Evolutionary conservation across 176 grass and related monocot genomes (phyloP), one percentile per base, ranked within the genome.

Genomic region (Sorghum bicolor): DNA sequence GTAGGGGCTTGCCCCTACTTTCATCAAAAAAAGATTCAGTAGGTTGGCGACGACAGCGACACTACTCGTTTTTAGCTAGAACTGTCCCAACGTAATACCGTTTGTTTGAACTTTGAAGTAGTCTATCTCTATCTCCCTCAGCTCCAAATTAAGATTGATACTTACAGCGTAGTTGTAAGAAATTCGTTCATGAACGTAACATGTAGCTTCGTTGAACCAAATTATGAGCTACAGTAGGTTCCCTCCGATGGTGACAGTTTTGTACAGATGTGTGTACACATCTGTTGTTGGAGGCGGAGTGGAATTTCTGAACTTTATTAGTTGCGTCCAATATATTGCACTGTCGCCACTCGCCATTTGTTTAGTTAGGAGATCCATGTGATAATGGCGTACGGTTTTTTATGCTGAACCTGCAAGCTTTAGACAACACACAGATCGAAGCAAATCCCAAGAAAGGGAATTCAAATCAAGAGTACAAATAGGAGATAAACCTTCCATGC

Each of bases 1-100:
- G 71, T 37, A 37, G 36, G 36, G 36, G 36, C 36, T 37, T 37
- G 36, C 36, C 36, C 36, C 36, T 37, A 4, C 36, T 37, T 37
- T 37, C 36, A 37, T 37, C 4, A 37, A 37, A 37, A 37, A 37
- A 37, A 85, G 77, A 89, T 89, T 85, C 87, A 70, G 78, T 72
- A 72, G 25, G 75, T 80, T 84, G 75, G 43, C n/a, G n/a, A 19
- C 3, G 77, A 89, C 52, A 76, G 25, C 76, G 82, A 89, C 82
- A 20, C 48, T 30, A 20, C 48, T 30, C 10, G 5, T 30, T 43
- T 43, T 53, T 62, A 28, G 9, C 41, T 29, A 25, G 65, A 72
- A 63, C n/a, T 25, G 17, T 26, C 44, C 2, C 55, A 43, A 72
- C 19, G 52, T 55, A n/a, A n/a, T n/a, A 10, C 7, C 24, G 15